Base-by-base conservation (phyloP, 495 filamentous ascomycete genomes). In the Jackrogersella multiformis region DNA sequence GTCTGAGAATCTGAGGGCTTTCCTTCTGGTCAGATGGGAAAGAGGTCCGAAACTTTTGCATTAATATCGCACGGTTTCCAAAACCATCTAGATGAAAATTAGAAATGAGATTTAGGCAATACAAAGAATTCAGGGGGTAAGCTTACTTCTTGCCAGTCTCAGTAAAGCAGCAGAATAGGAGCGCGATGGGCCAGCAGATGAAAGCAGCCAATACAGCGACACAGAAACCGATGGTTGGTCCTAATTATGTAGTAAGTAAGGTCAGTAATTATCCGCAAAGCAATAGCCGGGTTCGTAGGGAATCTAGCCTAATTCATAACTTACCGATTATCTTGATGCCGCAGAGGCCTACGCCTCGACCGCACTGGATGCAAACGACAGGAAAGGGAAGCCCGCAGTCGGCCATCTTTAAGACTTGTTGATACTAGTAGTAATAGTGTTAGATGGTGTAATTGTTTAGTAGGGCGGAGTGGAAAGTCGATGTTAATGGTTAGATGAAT, bases 401-500 rank as follows among this genome's bases (percentile, higher is more conserved):
- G 13, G 60, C 48, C 69, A 68, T 68, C 18, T 51, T 66, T n/a
- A 32, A 51, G 30, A 24, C 49, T 49, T 52, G 67, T 48, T 39
- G 53, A 56, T 41, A n/a, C n/a, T n/a, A n/a, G n/a, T n/a, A n/a
- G n/a, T n/a, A n/a, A n/a, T n/a, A n/a, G n/a, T n/a, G n/a, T n/a
- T n/a, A n/a, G n/a, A n/a, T n/a, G n/a, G n/a, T n/a, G n/a, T 59
- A 59, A 16, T 68, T 64, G 6, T 13, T 12, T 30, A 30, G 4
- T n/a, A n/a, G 60, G 53, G 2, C 76, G 65, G 67, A 91, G 90
- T 0, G 91, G n/a, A n/a, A n/a, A n/a, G n/a, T n/a, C n/a, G n/a
- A n/a, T 0, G 91, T 41, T 39, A 74, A 4, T 75, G 66, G 66
- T 90, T 91, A 1, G 89, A 86, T 59, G 90, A 92, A 46, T 87